phyloP scores from a whole-genome alignment of 208 protist species.

The Strigomonas culicis region DNA sequence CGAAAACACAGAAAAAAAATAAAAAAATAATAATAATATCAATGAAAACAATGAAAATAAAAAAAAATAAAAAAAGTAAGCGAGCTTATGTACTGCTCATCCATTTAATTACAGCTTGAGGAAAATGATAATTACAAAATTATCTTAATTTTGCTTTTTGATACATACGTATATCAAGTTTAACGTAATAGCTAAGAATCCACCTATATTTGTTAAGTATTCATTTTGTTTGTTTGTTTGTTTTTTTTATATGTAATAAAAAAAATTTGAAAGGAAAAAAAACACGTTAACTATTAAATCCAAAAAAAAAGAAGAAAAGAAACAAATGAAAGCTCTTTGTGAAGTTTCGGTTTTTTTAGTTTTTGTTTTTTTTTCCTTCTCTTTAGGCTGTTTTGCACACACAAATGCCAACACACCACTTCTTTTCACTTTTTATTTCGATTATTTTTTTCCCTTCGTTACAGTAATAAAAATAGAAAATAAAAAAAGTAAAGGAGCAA shows the following conservation, averaged over 20 bases:
- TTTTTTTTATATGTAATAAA: slow-evolving; percentile 7
- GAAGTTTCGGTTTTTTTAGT: background rate
- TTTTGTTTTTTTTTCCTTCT: slow-evolving; percentile 7
- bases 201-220: slow-evolving; percentile 11
- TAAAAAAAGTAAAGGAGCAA: slow-evolving; percentile 3
- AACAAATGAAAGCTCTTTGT: background rate
- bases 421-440: too few species aligned
- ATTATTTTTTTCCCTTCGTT: too few species aligned
- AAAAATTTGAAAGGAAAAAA: slow-evolving; percentile 19
- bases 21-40: background rate
- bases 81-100: too few species aligned
- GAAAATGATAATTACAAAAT: background rate
- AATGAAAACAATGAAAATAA: background rate
- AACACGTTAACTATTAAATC: slow-evolving; percentile 5
- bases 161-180: slow-evolving; percentile 22
- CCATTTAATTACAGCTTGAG: background rate
- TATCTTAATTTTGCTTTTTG: background rate
- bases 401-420: too few species aligned
- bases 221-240: background rate
- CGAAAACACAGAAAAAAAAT: too few species aligned
- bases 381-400: too few species aligned
- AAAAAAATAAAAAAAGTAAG: too few species aligned
- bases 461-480: slow-evolving; percentile 13
- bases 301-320: slow-evolving; percentile 15
- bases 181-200: slow-evolving; percentile 18